Conservation (phyloP, 495 filamentous ascomycete species). For the Cryomyces minteri region DNA sequence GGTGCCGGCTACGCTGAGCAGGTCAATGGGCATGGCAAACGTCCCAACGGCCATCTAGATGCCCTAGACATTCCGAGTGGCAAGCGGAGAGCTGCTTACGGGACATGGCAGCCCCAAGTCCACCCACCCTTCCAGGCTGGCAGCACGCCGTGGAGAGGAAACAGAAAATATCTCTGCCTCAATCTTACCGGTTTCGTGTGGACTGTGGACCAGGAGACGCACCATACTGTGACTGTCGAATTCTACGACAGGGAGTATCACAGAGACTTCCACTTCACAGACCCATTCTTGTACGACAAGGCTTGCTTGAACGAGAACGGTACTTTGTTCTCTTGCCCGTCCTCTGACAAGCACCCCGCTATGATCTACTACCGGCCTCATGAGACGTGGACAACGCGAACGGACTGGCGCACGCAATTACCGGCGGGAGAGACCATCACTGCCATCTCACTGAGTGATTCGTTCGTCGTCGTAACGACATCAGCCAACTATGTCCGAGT, state of each 20-base stretch:
- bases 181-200: conserved; percentile 89
- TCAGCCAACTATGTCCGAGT: conserved; percentile 73
- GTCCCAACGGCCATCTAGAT: conserved; percentile 34
- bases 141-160: conserved; percentile 88
- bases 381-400: conserved; percentile 83
- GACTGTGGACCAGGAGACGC: conserved; percentile 90
- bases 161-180: conserved; percentile 78
- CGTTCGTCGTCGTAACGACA: conserved; percentile 75
- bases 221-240: conserved; percentile 90
- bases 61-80: conserved; percentile 24
- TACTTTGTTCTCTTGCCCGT: conserved; percentile 67
- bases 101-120: conserved; percentile 40
- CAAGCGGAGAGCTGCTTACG: conserved; percentile 42
- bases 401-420: conserved; percentile 75
- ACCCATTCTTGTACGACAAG: conserved; percentile 87
- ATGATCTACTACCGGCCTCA: conserved; percentile 93
- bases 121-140: conserved; percentile 84
- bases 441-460: conserved; percentile 82
- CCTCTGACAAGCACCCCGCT: conserved; percentile 34
- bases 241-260: conserved; percentile 90
- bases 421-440: conserved; percentile 64
- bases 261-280: conserved; percentile 92
- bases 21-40: conserved; percentile 34
- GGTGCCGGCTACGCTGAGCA: conserved; percentile 70
- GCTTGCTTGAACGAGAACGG: conserved; percentile 83